phyloP scores from a whole-genome alignment of 768 basidiomycete species.

The Xanthoconium purpureum region DNA sequence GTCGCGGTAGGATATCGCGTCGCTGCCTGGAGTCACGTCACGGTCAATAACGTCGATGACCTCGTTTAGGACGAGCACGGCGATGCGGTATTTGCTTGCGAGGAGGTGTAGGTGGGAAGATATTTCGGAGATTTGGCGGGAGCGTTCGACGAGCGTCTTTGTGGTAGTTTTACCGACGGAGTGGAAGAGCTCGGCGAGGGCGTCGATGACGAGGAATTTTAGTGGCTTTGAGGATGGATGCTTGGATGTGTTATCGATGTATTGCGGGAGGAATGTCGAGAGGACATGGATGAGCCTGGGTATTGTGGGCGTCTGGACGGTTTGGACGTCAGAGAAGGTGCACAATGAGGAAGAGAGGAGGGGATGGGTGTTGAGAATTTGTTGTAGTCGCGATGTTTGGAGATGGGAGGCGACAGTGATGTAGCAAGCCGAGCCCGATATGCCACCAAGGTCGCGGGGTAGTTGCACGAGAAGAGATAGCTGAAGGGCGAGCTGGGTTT shows the following conservation, averaged over 20 bases:
- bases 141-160: conserved; percentile 65
- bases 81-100: conserved; percentile 59
- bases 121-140: conserved; percentile 64
- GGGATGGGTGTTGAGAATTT: conserved; percentile 57
- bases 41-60: conserved; percentile 74
- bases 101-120: conserved; percentile 69
- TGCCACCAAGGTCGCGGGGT: conserved; percentile 51
- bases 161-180: conserved; percentile 56
- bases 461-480: conserved; percentile 78
- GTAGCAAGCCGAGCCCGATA: conserved; percentile 70
- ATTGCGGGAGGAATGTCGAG: conserved; percentile 48
- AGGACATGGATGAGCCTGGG: conserved; percentile 55
- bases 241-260: conserved; percentile 39
- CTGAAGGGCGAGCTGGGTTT: conserved; percentile 89
- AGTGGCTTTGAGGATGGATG: conserved; percentile 50
- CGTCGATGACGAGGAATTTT: conserved; percentile 81
- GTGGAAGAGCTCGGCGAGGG: conserved; percentile 83
- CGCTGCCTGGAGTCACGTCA: conserved; percentile 8
- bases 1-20: conserved; percentile 55
- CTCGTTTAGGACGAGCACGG: conserved; percentile 85
- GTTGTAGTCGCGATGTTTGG: conserved; percentile 62
- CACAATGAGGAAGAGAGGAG: conserved; percentile 42
- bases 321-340: conserved; percentile 58
- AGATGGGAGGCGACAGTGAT: conserved; percentile 70
- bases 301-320: conserved; percentile 53